Base-by-base conservation (phyloP, 805 yeast genomes). In the Soucietia sequanensis region DNA sequence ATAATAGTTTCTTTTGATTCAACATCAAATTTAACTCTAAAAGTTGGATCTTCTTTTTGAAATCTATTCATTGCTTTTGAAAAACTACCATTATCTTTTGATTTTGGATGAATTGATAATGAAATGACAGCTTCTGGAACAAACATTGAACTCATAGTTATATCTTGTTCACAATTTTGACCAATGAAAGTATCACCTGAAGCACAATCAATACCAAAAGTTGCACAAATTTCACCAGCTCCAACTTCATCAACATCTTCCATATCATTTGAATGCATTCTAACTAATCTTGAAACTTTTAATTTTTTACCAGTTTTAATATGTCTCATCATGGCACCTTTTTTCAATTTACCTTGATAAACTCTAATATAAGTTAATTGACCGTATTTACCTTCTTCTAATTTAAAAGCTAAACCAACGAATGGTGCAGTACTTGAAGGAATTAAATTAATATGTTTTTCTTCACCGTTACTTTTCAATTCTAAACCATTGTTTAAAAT, bases 81-180 rank as follows among this genome's bases (percentile, higher is more conserved):
- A 60, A 93, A 93, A 60, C 89, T 88, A 23, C 70, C 71, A 38
- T 86, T 77, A 58, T 93, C 98, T 54, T 84, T 87, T 25, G 89
- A 70, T 58, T 84, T 84, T 35, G 99, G 99, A 23, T 80, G 73
- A 52, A 93, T 84, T 12, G 96, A 83, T 39, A 93, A 72, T 5
- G 99, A 93, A 34, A 93, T 91, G 44, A 93, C 99, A 1, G 99
- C 96, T 62, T 93, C 99, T 5, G 99, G 99, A 43, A 93, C 99
- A 66, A 74, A 93, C 99, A 93, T 93, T 4, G 97, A 88, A 37
- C 95, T 80, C 98, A 93, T 91, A 36, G 99, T 81, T 51, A 85
- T 82, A 51, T 80, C 72, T 36, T 80, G 70, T 10, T 75, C 71
- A 12, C 60, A 45, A 37, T 56, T 58, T 35, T 93, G 95, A 47